Conservation (phyloP, 495 filamentous ascomycete species). For the Usnea hakonensis region DNA sequence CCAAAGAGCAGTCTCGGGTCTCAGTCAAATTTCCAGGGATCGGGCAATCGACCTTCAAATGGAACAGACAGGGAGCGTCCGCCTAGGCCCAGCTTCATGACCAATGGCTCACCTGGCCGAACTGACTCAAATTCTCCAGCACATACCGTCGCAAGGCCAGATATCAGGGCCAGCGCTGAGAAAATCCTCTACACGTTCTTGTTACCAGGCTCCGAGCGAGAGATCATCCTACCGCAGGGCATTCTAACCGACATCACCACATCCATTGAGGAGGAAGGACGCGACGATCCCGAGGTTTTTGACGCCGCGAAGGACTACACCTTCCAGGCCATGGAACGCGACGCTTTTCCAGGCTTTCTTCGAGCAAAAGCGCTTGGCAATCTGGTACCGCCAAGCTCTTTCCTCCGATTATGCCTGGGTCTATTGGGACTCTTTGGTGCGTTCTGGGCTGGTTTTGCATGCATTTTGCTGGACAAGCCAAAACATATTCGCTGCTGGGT, state of each 20-base stretch:
- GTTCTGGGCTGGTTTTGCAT: slow-evolving; percentile 87
- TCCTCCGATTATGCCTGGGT: slow-evolving; percentile 78
- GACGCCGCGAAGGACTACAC: slow-evolving; percentile 97
- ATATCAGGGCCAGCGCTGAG: slow-evolving; percentile 88
- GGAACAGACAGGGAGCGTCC: slow-evolving; percentile 41
- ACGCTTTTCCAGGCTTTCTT: slow-evolving; percentile 95
- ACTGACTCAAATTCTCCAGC: slow-evolving; percentile 68
- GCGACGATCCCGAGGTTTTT: slow-evolving; percentile 95
- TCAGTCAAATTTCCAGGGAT: slow-evolving; percentile 28
- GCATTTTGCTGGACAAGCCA: slow-evolving; percentile 80
- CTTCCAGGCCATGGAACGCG: slow-evolving; percentile 98
- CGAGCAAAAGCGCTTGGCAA: slow-evolving; percentile 92
- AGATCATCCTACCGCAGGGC: slow-evolving; percentile 82
- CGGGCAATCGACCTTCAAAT: slow-evolving; percentile 32
- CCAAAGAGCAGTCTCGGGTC: slow-evolving; percentile 61
- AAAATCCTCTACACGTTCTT: slow-evolving; percentile 97
- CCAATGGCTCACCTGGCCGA: slow-evolving; percentile 36
- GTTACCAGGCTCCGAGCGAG: slow-evolving; percentile 84
- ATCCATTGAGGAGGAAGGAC: slow-evolving; percentile 76
- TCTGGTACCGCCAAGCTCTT: slow-evolving; percentile 76
- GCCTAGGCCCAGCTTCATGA: slow-evolving; percentile 62
- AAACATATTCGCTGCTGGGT: slow-evolving; percentile 75
- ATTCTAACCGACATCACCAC: slow-evolving; percentile 75
- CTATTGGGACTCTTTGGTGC: slow-evolving; percentile 78
- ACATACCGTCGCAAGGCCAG: slow-evolving; percentile 74